phyloP scores from a whole-genome alignment of 2,329 filamentous ascomycete species.

The Scytalidium lignicola region DNA sequence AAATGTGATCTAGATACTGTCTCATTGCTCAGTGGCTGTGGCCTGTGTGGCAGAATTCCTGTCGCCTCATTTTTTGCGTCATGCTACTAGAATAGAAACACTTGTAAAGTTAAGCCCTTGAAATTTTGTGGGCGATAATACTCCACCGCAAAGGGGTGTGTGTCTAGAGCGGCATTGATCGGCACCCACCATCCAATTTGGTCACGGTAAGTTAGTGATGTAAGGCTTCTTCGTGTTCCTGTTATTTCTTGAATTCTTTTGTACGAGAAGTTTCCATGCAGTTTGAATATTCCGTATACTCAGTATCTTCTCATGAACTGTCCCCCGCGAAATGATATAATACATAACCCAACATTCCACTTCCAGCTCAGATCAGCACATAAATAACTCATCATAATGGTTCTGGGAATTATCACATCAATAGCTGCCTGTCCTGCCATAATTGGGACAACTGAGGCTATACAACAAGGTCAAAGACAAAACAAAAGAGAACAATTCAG shows the following conservation, averaged over 20 bases:
- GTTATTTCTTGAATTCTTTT: too few species aligned
- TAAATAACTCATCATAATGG: conserved; percentile 11
- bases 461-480: conserved; percentile 38
- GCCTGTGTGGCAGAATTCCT: neutral
- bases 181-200: too few species aligned
- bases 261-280: too few species aligned
- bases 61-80: neutral
- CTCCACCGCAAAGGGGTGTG: too few species aligned
- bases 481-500: conserved; percentile 38
- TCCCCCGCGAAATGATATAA: neutral
- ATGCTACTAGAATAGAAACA: neutral
- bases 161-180: too few species aligned
- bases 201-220: too few species aligned
- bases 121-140: too few species aligned
- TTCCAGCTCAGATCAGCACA: neutral
- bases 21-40: too few species aligned
- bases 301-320: neutral
- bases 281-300: neutral
- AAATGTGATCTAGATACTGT: too few species aligned
- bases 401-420: conserved; percentile 25
- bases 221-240: too few species aligned
- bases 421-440: conserved; percentile 35
- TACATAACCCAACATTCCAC: neutral
- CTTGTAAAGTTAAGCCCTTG: too few species aligned
- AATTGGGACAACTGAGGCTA: conserved; percentile 39